These are phyloP conservation scores for Dryas alaskensis DNA, from an alignment of 306 rosid species.

Conservation along the genomic window DNA sequence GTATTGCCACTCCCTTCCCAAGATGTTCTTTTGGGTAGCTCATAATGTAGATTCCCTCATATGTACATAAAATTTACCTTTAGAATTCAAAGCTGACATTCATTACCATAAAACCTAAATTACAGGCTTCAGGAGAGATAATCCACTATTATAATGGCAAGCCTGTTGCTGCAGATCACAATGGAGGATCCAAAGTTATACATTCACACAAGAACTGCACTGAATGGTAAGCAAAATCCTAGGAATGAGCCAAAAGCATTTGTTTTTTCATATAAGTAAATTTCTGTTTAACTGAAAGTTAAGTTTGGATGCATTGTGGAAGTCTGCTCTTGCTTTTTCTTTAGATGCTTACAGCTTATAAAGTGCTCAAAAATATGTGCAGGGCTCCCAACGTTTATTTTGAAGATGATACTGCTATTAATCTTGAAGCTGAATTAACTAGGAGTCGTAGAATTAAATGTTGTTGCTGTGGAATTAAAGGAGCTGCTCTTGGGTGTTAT, in stretches of 20 bases:
- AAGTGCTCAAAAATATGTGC: conserved; percentile 26
- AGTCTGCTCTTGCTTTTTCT: neutral
- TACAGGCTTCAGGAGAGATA: conserved; percentile 73
- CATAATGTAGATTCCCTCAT: neutral
- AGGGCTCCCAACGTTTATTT: conserved; percentile 98
- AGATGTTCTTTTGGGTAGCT: conserved; percentile 1
- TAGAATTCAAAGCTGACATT: conserved; percentile 9
- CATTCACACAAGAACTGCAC: conserved; percentile 86
- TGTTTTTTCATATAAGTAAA: neutral
- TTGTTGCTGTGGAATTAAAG: conserved; percentile 77
- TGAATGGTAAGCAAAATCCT: conserved; percentile 66
- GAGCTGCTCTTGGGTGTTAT: conserved; percentile 89
- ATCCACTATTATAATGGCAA: conserved; percentile 61
- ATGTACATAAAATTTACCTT: conserved; percentile 2
- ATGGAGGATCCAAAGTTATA: conserved; percentile 54
- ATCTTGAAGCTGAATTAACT: conserved; percentile 81
- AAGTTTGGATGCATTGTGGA: neutral
- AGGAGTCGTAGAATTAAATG: conserved; percentile 89
- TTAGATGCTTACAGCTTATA: conserved; percentile 5
- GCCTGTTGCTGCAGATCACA: conserved; percentile 52
- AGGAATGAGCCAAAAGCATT: neutral
- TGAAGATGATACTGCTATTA: conserved; percentile 60
- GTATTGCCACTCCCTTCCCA: conserved; percentile 32
- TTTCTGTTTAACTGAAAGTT: neutral
- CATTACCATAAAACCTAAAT: conserved; percentile 18